These are phyloP conservation scores for Fusarium gaditjirri DNA, from an alignment of 2,329 filamentous ascomycete species.

Conservation along the genomic window DNA sequence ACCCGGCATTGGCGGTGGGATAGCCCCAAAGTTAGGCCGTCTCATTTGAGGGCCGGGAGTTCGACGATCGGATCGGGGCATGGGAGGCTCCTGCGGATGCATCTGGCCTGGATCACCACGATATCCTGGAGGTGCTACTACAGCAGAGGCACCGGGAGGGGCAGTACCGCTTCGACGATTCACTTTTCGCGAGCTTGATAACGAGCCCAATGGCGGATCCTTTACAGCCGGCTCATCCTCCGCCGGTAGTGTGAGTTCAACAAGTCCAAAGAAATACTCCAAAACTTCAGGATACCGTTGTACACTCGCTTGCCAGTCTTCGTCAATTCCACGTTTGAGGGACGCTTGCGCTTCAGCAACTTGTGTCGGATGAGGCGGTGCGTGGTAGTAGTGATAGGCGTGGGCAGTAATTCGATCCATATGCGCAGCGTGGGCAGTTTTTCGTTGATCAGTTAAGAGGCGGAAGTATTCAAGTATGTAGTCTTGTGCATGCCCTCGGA, in stretches of 20 bases:
- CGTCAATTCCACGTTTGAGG: slow-evolving; percentile 79
- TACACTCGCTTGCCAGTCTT: slow-evolving; percentile 81
- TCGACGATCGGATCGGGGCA: slow-evolving; percentile 40
- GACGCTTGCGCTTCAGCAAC: slow-evolving; percentile 71
- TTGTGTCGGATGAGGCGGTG: slow-evolving; percentile 68
- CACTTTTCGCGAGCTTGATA: slow-evolving; percentile 60
- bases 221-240: slow-evolving; percentile 70
- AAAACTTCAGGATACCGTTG: slow-evolving; percentile 83
- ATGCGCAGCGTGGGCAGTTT: slow-evolving; percentile 64
- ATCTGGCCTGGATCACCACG: slow-evolving; percentile 41
- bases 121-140: slow-evolving; percentile 41
- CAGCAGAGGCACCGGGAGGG: slow-evolving; percentile 42
- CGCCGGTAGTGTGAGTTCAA: slow-evolving; percentile 71
- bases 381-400: slow-evolving; percentile 67
- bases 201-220: slow-evolving; percentile 68
- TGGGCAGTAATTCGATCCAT: slow-evolving; percentile 66
- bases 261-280: slow-evolving; percentile 80
- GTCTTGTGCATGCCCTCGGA: slow-evolving; percentile 72
- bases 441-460: slow-evolving; percentile 69
- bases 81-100: slow-evolving; percentile 41
- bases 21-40: slow-evolving; percentile 34
- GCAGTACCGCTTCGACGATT: slow-evolving; percentile 54
- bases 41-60: slow-evolving; percentile 45
- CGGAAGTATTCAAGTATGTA: slow-evolving; percentile 75
- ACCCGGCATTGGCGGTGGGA: slow-evolving; percentile 36